A percentile compares a stretch with the other conserved stretches of the same genome.
Conservation (phyloP, 208 protist species). For the Trypanosoma lewisi region DNA sequence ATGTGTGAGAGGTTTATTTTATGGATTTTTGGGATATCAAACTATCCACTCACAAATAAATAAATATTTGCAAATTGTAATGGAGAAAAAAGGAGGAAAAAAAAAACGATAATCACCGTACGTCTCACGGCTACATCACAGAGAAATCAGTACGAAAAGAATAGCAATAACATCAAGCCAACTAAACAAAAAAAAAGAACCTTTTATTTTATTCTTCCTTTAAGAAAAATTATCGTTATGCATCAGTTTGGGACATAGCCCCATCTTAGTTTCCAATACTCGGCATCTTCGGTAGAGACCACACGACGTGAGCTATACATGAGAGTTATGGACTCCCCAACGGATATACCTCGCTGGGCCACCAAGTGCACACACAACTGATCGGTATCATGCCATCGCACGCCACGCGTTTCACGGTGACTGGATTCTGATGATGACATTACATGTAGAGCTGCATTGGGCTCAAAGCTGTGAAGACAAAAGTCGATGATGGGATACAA, state of each 20-base stretch:
- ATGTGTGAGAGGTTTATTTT: no score
- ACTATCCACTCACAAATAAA: neutral
- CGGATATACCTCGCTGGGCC: slow-evolving; percentile 32
- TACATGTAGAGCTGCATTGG: slow-evolving; percentile 37
- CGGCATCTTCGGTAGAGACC: slow-evolving; percentile 46
- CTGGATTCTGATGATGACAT: neutral
- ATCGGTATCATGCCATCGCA: slow-evolving; percentile 33
- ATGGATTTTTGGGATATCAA: no score
- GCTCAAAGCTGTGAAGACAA: slow-evolving; percentile 60
- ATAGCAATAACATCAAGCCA: no score
- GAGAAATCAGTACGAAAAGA: no score
- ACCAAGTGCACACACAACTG: slow-evolving; percentile 60
- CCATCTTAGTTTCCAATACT: slow-evolving; percentile 79
- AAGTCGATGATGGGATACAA: slow-evolving; percentile 85
- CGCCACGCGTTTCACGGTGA: slow-evolving; percentile 10
- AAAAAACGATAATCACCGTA: neutral
- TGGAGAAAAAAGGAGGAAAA: neutral
- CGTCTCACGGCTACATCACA: no score
- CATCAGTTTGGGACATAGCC: slow-evolving; percentile 58
- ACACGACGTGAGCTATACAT: slow-evolving; percentile 46
- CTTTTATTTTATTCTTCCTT: no score
- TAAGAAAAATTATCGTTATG: neutral
- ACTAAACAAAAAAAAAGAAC: neutral
- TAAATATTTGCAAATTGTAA: neutral
- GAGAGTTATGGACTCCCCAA: slow-evolving; percentile 57